Evolutionary conservation across 177 flowering plant genomes (phyloP).

Genomic region (Vitis hybrid): DNA sequence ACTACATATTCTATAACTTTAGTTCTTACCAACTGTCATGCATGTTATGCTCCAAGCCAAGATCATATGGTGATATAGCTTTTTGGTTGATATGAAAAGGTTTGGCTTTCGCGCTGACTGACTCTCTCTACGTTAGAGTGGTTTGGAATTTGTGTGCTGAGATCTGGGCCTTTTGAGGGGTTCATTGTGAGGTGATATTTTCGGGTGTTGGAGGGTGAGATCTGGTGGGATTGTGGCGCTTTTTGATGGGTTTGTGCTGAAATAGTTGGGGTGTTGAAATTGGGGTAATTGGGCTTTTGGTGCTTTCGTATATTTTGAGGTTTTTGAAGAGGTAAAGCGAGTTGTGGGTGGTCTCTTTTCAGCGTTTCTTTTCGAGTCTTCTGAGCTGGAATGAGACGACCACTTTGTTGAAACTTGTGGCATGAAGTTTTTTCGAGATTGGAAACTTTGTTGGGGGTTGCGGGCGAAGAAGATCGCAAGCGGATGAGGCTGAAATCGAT

Average conservation of each 20-base stretch:
- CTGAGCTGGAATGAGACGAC: constrained; percentile 16
- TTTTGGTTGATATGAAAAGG: neutral
- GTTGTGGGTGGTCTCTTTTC: constrained; percentile 2
- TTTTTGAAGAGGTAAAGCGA: neutral
- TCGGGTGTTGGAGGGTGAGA: constrained; percentile 9
- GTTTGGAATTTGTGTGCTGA: constrained; percentile 1
- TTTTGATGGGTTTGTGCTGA: constrained; percentile 2
- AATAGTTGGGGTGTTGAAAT: constrained; percentile 3
- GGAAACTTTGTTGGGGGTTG: constrained; percentile 19
- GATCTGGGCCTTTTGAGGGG: constrained; percentile 18
- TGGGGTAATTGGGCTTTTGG: constrained; percentile 3
- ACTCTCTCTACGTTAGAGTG: too few relatives aligned
- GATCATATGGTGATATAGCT: neutral
- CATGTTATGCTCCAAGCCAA: too few relatives aligned
- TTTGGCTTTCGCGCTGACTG: neutral
- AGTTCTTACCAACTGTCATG: too few relatives aligned
- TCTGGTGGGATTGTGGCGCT: constrained; percentile 10
- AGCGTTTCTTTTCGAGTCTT: neutral
- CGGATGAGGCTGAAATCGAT: constrained; percentile 52
- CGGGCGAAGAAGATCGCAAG: constrained; percentile 20
- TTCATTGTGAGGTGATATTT: neutral
- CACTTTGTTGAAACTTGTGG: constrained; percentile 9
- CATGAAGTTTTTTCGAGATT: constrained; percentile 18
- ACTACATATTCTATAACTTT: neutral
- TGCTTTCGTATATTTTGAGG: neutral